Percentiles rank a stretch among this genome's conserved stretches.
phyloP scores from a whole-genome alignment of 2,329 filamentous ascomycete species.

The Cladosporium velox region DNA sequence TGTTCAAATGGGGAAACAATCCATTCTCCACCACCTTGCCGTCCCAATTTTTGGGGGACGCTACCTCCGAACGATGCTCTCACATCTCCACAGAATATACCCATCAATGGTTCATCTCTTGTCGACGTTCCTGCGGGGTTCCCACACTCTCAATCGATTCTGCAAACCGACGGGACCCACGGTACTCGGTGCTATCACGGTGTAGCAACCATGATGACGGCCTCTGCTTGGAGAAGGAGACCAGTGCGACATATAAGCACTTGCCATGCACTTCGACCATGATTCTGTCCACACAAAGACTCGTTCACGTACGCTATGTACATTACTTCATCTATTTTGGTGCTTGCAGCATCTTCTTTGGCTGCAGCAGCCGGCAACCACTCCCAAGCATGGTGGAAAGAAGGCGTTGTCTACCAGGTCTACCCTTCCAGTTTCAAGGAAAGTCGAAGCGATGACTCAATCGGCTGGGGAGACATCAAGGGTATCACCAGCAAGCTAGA shows the following conservation, averaged over 20 bases:
- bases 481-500: conserved; percentile 63
- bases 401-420: conserved; percentile 47
- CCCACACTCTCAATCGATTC: conserved; percentile 3
- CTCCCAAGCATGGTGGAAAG: conserved; percentile 46
- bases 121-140: conserved; percentile 1
- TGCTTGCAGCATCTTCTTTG: conserved; percentile 13
- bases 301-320: not conserved
- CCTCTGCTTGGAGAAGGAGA: not conserved
- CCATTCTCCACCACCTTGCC: not conserved
- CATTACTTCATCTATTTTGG: not conserved
- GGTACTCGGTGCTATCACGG: conserved; percentile 3
- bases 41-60: not conserved
- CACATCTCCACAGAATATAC: not conserved
- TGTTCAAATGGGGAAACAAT: not conserved
- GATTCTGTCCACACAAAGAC: not conserved
- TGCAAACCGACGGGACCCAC: not conserved
- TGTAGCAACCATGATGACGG: conserved; percentile 2
- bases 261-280: too few species aligned
- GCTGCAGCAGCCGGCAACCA: conserved; percentile 7
- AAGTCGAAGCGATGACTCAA: conserved; percentile 47
- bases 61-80: not conserved
- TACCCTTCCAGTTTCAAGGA: conserved; percentile 49
- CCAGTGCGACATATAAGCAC: not conserved
- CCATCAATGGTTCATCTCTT: not conserved
- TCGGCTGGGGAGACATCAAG: conserved; percentile 61